A percentile compares a stretch with the other conserved stretches of the same genome.
These are phyloP conservation scores for Pestalotiopsis sp. DNA, from an alignment of 2,329 filamentous ascomycete genomes.

Conservation along the genomic window DNA sequence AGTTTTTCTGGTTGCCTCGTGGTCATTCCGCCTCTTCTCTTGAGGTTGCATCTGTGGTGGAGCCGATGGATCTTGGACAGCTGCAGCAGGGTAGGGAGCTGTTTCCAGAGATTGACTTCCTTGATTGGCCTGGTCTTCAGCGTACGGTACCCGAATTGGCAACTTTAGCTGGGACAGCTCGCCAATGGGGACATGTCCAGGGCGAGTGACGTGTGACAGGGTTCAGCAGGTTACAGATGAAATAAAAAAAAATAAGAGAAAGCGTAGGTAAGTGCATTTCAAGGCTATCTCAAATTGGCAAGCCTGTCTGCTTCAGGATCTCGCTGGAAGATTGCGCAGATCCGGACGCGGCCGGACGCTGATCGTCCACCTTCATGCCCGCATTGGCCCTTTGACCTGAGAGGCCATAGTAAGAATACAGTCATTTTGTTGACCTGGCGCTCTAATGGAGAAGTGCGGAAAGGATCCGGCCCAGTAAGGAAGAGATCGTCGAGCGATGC, in stretches of 20 bases:
- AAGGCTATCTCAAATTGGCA: background rate
- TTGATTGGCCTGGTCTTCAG: background rate
- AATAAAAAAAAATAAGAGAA: background rate
- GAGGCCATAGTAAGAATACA: background rate
- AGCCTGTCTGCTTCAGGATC: background rate
- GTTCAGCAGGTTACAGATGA: background rate
- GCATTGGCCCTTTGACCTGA: background rate
- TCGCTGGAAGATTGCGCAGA: background rate
- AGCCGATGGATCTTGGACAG: background rate
- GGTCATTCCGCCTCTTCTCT: background rate
- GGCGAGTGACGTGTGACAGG: background rate
- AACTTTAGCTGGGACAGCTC: background rate
- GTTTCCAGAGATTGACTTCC: background rate
- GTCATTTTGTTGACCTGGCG: background rate
- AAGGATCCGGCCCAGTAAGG: background rate
- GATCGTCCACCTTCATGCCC: background rate
- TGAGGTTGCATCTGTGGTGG: background rate
- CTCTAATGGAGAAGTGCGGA: background rate
- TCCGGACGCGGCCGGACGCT: background rate
- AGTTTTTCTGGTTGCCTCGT: background rate
- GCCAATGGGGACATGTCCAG: background rate
- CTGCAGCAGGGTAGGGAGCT: background rate
- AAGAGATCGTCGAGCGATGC: background rate
- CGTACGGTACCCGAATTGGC: background rate
- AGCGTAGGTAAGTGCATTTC: background rate